Conservation (phyloP, 179 eudicot genomes). For the Silene vulgaris region DNA sequence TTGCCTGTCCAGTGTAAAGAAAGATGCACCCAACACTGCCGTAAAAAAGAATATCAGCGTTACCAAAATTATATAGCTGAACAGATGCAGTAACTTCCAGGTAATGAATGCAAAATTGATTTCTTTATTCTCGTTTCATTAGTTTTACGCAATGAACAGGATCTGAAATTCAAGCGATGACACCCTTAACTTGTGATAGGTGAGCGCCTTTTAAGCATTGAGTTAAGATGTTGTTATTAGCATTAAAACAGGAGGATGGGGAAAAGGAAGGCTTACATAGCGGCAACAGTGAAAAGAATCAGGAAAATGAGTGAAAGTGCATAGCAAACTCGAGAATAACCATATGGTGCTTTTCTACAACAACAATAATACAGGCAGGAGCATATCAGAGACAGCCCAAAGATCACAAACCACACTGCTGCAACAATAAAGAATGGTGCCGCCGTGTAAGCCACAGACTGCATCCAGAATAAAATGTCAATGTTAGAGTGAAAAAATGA, state of each 20-base stretch:
- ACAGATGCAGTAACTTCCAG: neutral
- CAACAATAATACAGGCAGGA: constrained; percentile 48
- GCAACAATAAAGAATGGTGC: constrained; percentile 50
- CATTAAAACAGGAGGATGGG: neutral
- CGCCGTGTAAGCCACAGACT: constrained; percentile 65
- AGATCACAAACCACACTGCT: constrained; percentile 50
- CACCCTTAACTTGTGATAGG: no score
- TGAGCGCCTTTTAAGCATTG: no score
- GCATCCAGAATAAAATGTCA: constrained; percentile 26
- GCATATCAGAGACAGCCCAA: constrained; percentile 51
- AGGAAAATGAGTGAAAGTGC: constrained; percentile 47
- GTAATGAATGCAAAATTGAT: neutral
- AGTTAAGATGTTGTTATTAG: neutral
- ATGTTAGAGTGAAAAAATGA: constrained; percentile 6
- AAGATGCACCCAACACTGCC: constrained; percentile 51
- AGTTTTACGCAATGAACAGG: no score
- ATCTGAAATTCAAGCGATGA: neutral
- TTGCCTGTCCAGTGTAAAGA: constrained; percentile 47
- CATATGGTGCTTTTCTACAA: constrained; percentile 39
- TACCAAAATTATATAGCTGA: neutral
- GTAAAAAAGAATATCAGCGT: constrained; percentile 1
- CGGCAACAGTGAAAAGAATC: constrained; percentile 44
- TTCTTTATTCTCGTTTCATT: no score
- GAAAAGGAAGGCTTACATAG: constrained; percentile 40
- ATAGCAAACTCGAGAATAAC: constrained; percentile 53